Percentiles rank a stretch among this genome's conserved stretches.
phyloP scores from a whole-genome alignment of 139 green algal species.

The Helicosporidium sp. region DNA sequence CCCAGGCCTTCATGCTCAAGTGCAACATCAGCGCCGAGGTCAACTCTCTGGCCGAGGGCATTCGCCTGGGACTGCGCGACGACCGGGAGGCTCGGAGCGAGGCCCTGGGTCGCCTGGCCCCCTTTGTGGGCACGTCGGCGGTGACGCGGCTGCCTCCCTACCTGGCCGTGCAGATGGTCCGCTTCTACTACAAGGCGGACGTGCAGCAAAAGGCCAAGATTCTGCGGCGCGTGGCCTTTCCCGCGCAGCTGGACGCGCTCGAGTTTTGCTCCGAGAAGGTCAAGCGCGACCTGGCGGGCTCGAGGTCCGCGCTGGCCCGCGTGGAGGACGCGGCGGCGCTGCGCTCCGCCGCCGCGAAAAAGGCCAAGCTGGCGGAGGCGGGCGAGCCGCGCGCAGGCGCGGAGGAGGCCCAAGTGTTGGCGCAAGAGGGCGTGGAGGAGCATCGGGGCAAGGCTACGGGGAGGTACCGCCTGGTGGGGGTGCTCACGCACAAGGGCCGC shows the following conservation, averaged over 20 bases:
- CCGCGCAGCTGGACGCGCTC: slow-evolving; percentile 69
- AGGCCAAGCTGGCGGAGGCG: slow-evolving; percentile 5
- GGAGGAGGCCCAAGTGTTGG: slow-evolving; percentile 4
- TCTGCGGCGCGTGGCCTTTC: slow-evolving; percentile 68
- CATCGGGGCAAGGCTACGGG: slow-evolving; percentile 44
- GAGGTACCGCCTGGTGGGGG: slow-evolving; percentile 68
- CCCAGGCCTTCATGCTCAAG: slow-evolving; percentile 52
- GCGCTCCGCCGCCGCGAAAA: too few species aligned
- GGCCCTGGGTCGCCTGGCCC: slow-evolving; percentile 29
- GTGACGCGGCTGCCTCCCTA: slow-evolving; percentile 58
- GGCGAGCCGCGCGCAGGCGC: slow-evolving; percentile 1
- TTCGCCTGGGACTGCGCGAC: slow-evolving; percentile 61
- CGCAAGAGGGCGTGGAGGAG: slow-evolving; percentile 3
- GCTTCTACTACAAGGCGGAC: slow-evolving; percentile 83
- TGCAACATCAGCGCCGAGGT: slow-evolving; percentile 86
- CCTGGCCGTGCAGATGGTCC: slow-evolving; percentile 78
- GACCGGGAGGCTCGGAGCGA: slow-evolving; percentile 63
- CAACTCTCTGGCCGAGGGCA: slow-evolving; percentile 70
- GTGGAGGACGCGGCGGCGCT: slow-evolving; percentile 28
- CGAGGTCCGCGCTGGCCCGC: slow-evolving; percentile 32
- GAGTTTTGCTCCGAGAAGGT: slow-evolving; percentile 75
- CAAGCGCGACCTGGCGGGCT: slow-evolving; percentile 57
- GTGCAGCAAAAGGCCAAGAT: slow-evolving; percentile 94
- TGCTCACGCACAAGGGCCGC: slow-evolving; percentile 96
- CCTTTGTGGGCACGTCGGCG: slow-evolving; percentile 47